Conservation (phyloP, 106 monocot species). For the Gastrodia elata region DNA sequence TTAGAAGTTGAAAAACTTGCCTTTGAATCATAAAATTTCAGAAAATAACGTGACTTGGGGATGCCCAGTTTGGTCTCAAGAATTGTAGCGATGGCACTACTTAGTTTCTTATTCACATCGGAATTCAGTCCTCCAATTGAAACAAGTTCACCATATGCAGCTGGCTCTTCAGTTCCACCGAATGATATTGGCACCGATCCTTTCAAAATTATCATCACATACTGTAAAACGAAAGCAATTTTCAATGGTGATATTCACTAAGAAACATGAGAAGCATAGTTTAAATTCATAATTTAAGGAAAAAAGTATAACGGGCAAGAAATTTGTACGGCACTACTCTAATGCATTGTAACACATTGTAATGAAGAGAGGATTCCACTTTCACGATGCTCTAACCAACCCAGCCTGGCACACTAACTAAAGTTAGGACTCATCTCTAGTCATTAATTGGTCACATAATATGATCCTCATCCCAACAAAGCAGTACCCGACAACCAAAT, state of each 20-base stretch:
- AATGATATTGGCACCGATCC: constrained; percentile 83
- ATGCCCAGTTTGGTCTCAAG: constrained; percentile 65
- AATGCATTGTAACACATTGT: not conserved
- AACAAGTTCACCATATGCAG: constrained; percentile 89
- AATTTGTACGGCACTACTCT: not conserved
- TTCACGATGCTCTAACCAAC: too few relatives aligned
- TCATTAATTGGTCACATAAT: too few relatives aligned
- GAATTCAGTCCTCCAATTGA: constrained; percentile 85
- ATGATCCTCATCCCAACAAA: too few relatives aligned
- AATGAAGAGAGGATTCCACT: too few relatives aligned
- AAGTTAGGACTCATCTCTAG: too few relatives aligned
- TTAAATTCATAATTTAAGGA: too few relatives aligned
- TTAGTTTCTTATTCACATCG: constrained; percentile 76
- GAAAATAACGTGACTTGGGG: constrained; percentile 66
- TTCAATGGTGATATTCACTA: not conserved
- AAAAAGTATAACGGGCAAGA: not conserved
- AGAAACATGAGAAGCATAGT: too few relatives aligned
- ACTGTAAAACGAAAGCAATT: constrained; percentile 27
- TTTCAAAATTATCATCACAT: constrained; percentile 93
- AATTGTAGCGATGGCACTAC: constrained; percentile 56
- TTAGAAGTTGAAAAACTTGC: constrained; percentile 23
- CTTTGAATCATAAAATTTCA: constrained; percentile 60
- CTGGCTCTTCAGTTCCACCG: constrained; percentile 67
- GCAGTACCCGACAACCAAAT: too few relatives aligned
- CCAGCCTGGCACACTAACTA: too few relatives aligned